Percentiles rank a stretch among this genome's conserved stretches.
These are phyloP conservation scores for Schizonepeta tenuifolia DNA, from an alignment of 257 asterid genomes.

Conservation along the genomic window DNA sequence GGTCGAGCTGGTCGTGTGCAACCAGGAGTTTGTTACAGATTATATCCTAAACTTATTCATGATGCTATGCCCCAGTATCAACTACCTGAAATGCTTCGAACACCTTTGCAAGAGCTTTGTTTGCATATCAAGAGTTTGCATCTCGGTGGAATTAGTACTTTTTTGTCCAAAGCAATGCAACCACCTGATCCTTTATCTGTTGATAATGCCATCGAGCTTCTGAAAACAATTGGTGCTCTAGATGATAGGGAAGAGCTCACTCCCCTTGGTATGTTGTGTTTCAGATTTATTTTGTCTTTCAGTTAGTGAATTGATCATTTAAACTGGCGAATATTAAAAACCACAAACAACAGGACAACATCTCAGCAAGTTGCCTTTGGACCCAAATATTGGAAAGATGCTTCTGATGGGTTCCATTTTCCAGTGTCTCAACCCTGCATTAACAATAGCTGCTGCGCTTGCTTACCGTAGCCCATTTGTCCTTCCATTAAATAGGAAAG, in stretches of 20 bases:
- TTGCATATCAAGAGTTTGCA: slow-evolving; percentile 90
- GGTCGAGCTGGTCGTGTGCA: slow-evolving; percentile 99
- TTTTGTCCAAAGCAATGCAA: slow-evolving; percentile 91
- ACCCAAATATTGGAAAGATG: slow-evolving; percentile 98
- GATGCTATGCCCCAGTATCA: slow-evolving; percentile 94
- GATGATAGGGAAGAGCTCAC: slow-evolving; percentile 93
- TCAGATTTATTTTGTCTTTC: slow-evolving; percentile 12
- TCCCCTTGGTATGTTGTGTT: slow-evolving; percentile 73
- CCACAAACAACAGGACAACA: slow-evolving; percentile 66
- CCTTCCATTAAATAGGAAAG: slow-evolving; percentile 82
- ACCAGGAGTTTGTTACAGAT: slow-evolving; percentile 93
- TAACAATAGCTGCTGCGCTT: slow-evolving; percentile 96
- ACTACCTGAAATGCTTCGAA: slow-evolving; percentile 96
- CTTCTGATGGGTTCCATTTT: slow-evolving; percentile 97
- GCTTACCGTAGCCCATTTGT: slow-evolving; percentile 94
- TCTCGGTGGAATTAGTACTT: slow-evolving; percentile 68
- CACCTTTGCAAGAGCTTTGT: slow-evolving; percentile 97
- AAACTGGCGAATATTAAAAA: slow-evolving; percentile 13
- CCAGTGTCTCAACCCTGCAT: slow-evolving; percentile 91
- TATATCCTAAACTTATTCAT: slow-evolving; percentile 78
- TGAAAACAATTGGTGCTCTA: slow-evolving; percentile 89
- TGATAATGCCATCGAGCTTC: slow-evolving; percentile 91
- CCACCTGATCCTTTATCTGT: slow-evolving; percentile 94
- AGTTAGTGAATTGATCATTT: slow-evolving; percentile 5
- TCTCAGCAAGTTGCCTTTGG: slow-evolving; percentile 89